Conservation (phyloP, 2,329 filamentous ascomycete species). For the Xenoacremonium recifei region DNA sequence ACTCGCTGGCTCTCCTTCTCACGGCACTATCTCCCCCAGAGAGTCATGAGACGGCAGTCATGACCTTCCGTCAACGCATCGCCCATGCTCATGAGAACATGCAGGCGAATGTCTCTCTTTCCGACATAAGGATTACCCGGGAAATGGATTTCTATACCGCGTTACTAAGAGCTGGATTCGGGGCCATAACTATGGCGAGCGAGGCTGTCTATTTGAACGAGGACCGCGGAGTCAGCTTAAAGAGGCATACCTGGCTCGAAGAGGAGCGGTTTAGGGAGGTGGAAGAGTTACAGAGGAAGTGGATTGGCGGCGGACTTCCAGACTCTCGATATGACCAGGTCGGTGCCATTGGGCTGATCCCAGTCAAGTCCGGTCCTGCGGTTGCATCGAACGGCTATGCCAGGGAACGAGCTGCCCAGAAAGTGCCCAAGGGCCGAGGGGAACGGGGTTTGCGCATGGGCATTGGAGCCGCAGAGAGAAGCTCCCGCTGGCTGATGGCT, state of each 20-base stretch:
- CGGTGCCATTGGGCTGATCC: slow-evolving; percentile 55
- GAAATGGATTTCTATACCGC: slow-evolving; percentile 96
- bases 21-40: slow-evolving; percentile 53
- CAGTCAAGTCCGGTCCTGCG: slow-evolving; percentile 46
- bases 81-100: slow-evolving; percentile 78
- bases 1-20: slow-evolving; percentile 70
- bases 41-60: slow-evolving; percentile 22
- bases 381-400: slow-evolving; percentile 59
- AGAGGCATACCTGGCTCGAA: slow-evolving; percentile 85
- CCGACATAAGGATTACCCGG: slow-evolving; percentile 75
- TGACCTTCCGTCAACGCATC: slow-evolving; percentile 60
- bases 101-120: slow-evolving; percentile 85
- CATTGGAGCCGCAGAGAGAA: slow-evolving; percentile 76
- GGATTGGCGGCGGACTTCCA: slow-evolving; percentile 45
- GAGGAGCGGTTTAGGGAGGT: slow-evolving; percentile 80
- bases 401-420: slow-evolving; percentile 67
- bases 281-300: slow-evolving; percentile 56
- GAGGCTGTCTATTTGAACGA: slow-evolving; percentile 96
- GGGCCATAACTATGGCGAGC: slow-evolving; percentile 85
- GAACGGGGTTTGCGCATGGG: slow-evolving; percentile 57
- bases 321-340: slow-evolving; percentile 51
- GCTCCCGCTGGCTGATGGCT: slow-evolving; percentile 74
- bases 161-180: slow-evolving; percentile 81
- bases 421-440: slow-evolving; percentile 45
- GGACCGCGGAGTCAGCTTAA: slow-evolving; percentile 71